A percentile compares a stretch with the other conserved stretches of the same genome.
Evolutionary conservation across 805 yeast species (phyloP).

Genomic region (Tetrapisispora iriomotensis): DNA sequence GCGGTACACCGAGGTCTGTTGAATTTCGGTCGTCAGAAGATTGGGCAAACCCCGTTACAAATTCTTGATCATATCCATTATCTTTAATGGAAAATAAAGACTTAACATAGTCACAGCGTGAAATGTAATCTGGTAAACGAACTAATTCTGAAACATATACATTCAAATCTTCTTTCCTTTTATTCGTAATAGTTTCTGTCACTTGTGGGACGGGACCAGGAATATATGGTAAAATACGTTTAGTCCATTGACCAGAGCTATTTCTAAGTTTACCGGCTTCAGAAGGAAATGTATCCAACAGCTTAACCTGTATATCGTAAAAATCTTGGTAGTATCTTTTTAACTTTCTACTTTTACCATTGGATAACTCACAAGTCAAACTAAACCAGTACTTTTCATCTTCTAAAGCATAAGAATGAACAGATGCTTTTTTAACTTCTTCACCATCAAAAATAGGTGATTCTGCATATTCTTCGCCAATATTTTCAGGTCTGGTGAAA

Average conservation of each 20-base stretch:
- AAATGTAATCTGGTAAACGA: constrained; percentile 65
- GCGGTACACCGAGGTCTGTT: not conserved
- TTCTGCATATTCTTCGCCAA: not conserved
- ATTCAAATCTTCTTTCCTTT: constrained; percentile 46
- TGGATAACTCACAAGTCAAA: constrained; percentile 53
- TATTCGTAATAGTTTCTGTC: constrained; percentile 58
- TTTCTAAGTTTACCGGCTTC: constrained; percentile 70
- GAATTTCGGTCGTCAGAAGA: not conserved
- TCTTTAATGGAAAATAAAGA: constrained; percentile 52
- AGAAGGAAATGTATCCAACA: constrained; percentile 74
- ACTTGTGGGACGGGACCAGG: constrained; percentile 95
- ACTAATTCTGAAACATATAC: constrained; percentile 51
- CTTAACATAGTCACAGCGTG: constrained; percentile 57
- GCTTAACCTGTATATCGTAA: constrained; percentile 79
- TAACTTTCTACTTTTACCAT: constrained; percentile 59
- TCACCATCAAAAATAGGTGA: constrained; percentile 9
- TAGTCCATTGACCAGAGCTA: constrained; percentile 47
- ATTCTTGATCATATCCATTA: constrained; percentile 29
- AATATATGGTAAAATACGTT: constrained; percentile 80
- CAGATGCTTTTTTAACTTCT: constrained; percentile 42
- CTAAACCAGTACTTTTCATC: constrained; percentile 87
- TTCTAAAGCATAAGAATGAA: constrained; percentile 70
- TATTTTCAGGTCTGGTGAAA: not conserved
- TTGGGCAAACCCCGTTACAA: not conserved
- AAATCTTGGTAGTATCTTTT: constrained; percentile 93